Base-by-base conservation (phyloP, 2,329 filamentous ascomycete genomes). In the Fusarium cicatricum region DNA sequence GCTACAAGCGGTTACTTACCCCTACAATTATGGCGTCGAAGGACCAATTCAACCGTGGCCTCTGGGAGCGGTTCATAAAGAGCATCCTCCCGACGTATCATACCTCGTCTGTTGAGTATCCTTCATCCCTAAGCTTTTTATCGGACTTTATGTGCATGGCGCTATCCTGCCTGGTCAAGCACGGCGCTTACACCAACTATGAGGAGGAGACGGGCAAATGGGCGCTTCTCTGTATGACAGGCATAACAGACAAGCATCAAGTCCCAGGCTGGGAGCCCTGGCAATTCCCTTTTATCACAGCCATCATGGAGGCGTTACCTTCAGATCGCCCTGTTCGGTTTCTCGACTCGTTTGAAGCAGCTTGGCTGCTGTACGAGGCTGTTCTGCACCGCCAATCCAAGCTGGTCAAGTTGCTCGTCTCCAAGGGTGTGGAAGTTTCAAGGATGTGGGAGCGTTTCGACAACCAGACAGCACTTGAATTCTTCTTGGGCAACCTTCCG, bases 61-160 rank as follows among this genome's bases (percentile, higher is more conserved):
- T 70, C 9, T 73, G 71, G 71, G 54, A 52, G 17, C 62, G 69
- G 14, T 73, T 72, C 15, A 66, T 64, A 34, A 31, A 52, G 4
- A 39, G 45, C 5, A 43, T 69, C 1, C 38, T 68, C n/a, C 54
- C 51, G 2, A 49, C 59, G 31, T 9, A 66, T 7, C 40, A 34
- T 14, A 45, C 37, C 5, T 39, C 41, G 12, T 42, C 43, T n/a
- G 34, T 36, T 21, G 34, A 48, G 9, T 48, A 52, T 12, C 58
- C 62, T 2, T 28, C 41, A 11, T 40, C 40, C 12, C 16, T 67
- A 5, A n/a, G 41, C 16, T 65, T 66, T 17, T 39, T 69, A 2
- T 52, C 52, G 3, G 33, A 29, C 0, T 64, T 65, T 12, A 53
- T 62, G 9, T 29, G 37, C 12, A 43, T 53, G 38, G 58, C 65